Percentiles rank a stretch among this genome's conserved stretches.
Evolutionary conservation across 139 green algal species (phyloP).

Genomic region (Coccomyxa sp.): DNA sequence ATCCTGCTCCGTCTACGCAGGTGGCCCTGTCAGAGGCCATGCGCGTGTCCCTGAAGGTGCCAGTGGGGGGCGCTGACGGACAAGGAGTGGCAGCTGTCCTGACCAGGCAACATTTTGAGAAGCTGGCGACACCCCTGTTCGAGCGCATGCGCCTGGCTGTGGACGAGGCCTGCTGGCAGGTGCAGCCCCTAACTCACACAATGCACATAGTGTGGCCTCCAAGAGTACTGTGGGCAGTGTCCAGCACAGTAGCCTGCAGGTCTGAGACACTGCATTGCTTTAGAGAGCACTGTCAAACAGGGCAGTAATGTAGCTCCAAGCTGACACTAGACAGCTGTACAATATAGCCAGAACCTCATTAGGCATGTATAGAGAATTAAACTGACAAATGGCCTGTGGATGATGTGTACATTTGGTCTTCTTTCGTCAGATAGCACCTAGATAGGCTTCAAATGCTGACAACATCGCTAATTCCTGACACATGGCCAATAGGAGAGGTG

Average conservation of each 20-base stretch:
- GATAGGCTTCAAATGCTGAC: constrained; percentile 1
- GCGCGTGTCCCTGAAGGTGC: constrained; percentile 53
- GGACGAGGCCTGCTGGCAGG: constrained; percentile 73
- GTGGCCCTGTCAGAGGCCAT: constrained; percentile 52
- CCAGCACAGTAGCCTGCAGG: no score
- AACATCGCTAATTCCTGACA: constrained; percentile 5
- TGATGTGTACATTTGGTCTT: constrained; percentile 14
- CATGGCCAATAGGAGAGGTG: not conserved
- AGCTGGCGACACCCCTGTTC: constrained; percentile 60
- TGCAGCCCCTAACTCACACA: not conserved
- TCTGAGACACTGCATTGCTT: no score
- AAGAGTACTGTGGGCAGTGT: no score
- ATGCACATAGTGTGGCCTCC: not conserved
- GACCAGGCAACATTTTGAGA: constrained; percentile 53
- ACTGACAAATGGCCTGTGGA: no score
- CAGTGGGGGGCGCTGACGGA: constrained; percentile 5
- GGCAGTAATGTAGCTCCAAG: no score
- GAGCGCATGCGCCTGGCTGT: constrained; percentile 52
- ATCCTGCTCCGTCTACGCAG: constrained; percentile 4
- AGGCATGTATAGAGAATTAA: no score
- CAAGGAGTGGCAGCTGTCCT: constrained; percentile 43
- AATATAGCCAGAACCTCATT: no score
- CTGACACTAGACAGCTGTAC: no score
- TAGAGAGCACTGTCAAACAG: no score
- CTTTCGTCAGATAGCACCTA: constrained; percentile 1